These are phyloP conservation scores for Rhizopus delemar DNA, from an alignment of 371 early-diverging fungal genomes.

Conservation along the genomic window DNA sequence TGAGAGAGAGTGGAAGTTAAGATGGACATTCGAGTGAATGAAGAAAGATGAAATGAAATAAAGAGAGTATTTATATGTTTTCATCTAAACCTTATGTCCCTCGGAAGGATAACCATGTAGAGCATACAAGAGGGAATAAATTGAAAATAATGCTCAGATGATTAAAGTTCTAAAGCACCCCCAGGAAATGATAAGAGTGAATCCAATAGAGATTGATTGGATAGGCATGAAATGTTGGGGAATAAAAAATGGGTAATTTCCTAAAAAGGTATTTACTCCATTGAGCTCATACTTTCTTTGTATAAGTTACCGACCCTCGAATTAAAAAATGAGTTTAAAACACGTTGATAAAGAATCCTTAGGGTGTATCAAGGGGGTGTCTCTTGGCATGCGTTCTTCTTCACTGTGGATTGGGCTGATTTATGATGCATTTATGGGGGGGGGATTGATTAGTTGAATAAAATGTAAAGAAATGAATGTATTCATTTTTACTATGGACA, in stretches of 20 bases:
- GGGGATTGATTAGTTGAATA: too few relatives aligned
- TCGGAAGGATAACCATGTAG: neutral
- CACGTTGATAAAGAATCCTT: too few relatives aligned
- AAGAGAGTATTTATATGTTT: neutral
- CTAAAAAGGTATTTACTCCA: neutral
- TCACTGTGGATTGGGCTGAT: too few relatives aligned
- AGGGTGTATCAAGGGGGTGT: too few relatives aligned
- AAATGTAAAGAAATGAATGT: too few relatives aligned
- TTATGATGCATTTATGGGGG: too few relatives aligned
- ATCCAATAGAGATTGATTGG: neutral
- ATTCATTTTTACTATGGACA: too few relatives aligned
- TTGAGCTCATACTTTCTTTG: conserved; percentile 1
- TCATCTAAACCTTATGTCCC: neutral
- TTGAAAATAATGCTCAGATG: neutral
- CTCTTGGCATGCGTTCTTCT: too few relatives aligned
- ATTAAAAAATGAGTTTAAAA: too few relatives aligned
- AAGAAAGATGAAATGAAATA: neutral
- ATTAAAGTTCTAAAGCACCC: neutral
- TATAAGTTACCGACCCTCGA: neutral
- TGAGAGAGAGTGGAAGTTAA: neutral
- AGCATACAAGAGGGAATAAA: neutral
- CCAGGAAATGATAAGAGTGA: neutral
- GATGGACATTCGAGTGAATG: neutral
- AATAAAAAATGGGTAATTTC: neutral
- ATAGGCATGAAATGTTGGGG: too few relatives aligned